Percentiles rank a stretch among this genome's conserved stretches.
Evolutionary conservation across 2,329 filamentous ascomycete species (phyloP).

Genomic region (Neonectria faginata): DNA sequence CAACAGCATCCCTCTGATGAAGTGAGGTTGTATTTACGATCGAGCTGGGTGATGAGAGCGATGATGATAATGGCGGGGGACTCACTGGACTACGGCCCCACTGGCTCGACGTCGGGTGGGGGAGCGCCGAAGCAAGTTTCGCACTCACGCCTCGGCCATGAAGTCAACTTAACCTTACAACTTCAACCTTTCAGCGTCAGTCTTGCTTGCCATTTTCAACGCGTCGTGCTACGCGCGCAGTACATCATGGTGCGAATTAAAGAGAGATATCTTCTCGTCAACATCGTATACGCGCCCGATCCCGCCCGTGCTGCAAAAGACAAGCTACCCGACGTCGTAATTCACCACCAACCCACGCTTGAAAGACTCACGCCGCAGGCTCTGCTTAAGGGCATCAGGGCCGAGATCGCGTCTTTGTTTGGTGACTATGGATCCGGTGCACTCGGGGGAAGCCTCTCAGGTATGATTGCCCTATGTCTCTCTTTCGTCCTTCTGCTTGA

Average conservation of each 20-base stretch:
- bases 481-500: not conserved
- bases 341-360: conserved; percentile 83
- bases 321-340: conserved; percentile 70
- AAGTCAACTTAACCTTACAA: not conserved
- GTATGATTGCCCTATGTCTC: conserved; percentile 57
- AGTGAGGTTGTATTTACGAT: conserved; percentile 4
- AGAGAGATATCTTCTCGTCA: conserved; percentile 93
- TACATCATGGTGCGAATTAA: conserved; percentile 90
- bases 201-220: conserved; percentile 2
- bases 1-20: conserved; percentile 8
- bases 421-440: conserved; percentile 90
- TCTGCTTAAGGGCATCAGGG: conserved; percentile 76
- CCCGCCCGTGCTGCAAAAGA: conserved; percentile 49
- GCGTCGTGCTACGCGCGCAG: not conserved
- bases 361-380: conserved; percentile 74
- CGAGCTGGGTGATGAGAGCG: not conserved
- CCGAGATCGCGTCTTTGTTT: conserved; percentile 78
- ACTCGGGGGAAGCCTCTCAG: conserved; percentile 74
- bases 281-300: conserved; percentile 85
- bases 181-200: conserved; percentile 24
- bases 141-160: conserved; percentile 5
- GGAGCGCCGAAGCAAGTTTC: conserved; percentile 32
- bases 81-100: conserved; percentile 35
- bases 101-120: conserved; percentile 39
- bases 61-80: conserved; percentile 36